Evolutionary conservation across 257 asterid genomes (phyloP), one percentile per base, ranked within the genome.

Genomic region (Phtheirospermum japonicum): DNA sequence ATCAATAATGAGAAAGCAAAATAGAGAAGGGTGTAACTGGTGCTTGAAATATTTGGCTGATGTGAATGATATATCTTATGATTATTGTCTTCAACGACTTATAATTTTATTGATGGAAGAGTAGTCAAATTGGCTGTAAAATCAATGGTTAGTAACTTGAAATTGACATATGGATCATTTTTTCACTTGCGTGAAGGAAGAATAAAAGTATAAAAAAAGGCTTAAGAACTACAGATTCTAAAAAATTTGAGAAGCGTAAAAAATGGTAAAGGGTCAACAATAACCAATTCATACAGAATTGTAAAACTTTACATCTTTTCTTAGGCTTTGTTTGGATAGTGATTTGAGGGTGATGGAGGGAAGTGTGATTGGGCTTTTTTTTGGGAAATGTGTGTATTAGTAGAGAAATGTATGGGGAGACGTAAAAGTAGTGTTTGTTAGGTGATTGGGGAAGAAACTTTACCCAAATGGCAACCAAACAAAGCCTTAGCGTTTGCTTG

Each of bases 81-180:
- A 59, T 34, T 52, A 64, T 59, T 26, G 7, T 34, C 28, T 49
- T 39, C 17, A 40, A 48, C 51, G 43, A 69, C 54, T 36, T 59
- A 62, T 53, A 12, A 19, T 10, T 18, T 18, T 19, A 13, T 11
- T 59, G 43, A 40, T 64, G 63, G 59, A 63, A 42, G 69, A 55
- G 18, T 62, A 33, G n/a, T n/a, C n/a, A 17, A 37, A 54, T 42
- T 48, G 54, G 46, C 31, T 65, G 16, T 57, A 4, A 53, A 43
- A n/a, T 59, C 40, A 5, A 45, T 31, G 32, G 16, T 34, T 33
- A 4, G 49, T 34, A 34, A 37, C 63, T 54, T 65, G 57, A 33
- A 2, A 61, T 34, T 61, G 54, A 13, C 53, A 20, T 53, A 53
- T 16, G 53, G 46, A 43, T 55, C 46, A 63, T 17, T 42, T 17